These are phyloP conservation scores for Apiotrichum veenhuisii DNA, from an alignment of 1,284 basidiomycete species.

Conservation along the genomic window DNA sequence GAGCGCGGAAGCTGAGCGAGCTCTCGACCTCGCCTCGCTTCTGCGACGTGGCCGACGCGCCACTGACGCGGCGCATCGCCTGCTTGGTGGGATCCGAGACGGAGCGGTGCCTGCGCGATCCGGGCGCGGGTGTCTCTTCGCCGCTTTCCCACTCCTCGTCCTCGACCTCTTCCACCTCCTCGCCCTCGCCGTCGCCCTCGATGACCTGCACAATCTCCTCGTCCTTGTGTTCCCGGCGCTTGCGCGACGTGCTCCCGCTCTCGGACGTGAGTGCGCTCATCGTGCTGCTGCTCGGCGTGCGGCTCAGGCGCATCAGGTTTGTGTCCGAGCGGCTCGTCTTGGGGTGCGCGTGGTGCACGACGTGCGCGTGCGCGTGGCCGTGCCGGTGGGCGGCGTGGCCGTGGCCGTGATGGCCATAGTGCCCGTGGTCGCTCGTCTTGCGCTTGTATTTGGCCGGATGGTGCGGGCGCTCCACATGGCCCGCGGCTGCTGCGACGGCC, in stretches of 20 bases:
- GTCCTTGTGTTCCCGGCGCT: background rate
- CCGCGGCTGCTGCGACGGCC: background rate
- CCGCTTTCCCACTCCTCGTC: conserved; percentile 22
- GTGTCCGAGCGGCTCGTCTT: conserved; percentile 9
- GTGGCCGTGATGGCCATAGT: background rate
- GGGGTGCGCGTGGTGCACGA: conserved; percentile 3
- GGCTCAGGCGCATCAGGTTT: conserved; percentile 7
- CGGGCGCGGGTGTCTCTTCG: conserved; percentile 13
- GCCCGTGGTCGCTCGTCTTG: conserved; percentile 15
- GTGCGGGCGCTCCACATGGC: too few species aligned
- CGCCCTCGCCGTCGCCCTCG: background rate
- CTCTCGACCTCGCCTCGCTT: too few species aligned
- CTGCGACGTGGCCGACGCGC: background rate
- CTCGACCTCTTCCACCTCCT: background rate
- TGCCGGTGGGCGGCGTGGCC: background rate
- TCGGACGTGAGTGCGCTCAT: conserved; percentile 5
- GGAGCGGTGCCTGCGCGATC: background rate
- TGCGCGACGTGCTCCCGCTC: background rate
- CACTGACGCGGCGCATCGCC: background rate
- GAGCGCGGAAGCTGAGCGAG: background rate
- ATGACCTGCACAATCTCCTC: conserved; percentile 12
- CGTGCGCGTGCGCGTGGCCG: conserved; percentile 6
- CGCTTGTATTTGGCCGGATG: conserved; percentile 21
- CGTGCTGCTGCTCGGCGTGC: conserved; percentile 7
- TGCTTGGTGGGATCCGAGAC: background rate